Base-by-base conservation (phyloP, 1,139 yeast species). In the Protomyces lactucae-debilis region DNA sequence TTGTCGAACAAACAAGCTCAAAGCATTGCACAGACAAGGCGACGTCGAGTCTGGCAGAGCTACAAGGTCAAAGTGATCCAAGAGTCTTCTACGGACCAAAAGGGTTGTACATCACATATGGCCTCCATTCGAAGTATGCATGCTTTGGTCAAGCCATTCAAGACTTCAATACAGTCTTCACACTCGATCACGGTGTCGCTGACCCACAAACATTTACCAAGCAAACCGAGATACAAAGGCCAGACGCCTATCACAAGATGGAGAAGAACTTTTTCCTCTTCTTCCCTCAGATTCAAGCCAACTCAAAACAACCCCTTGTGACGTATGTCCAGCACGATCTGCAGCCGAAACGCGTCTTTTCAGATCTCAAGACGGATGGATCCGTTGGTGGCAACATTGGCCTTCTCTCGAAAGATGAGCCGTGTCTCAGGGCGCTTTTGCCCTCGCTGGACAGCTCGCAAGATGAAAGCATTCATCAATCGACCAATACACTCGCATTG, bases 241-340 rank as follows among this genome's bases (percentile, higher is more conserved):
- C 63, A 8, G 63, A 45, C 53, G 18, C 28, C 14, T 59, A 59
- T 21, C 51, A 43, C 32, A 28, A 10, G 9, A 59, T 59, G n/a
- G 63, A 59, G 53, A 59, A 59, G 63, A 59, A 59, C 32, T 59
- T 39, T 21, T 40, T 59, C 36, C 18, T 59, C 40, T 59, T 59
- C 53, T 59, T 46, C 28, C 52, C 40, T 28, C 9, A 12, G 2
- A 43, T 51, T 18, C 36, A 28, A 21, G 48, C 14, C 23, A 43
- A 18, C 9, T 12, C 25, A 3, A 43, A 43, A 43, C 14, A 18
- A 16, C 48, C 21, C 23, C 23, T 18, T 10, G 32, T 40, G 18
- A 10, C 35, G 2, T 59, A 52, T 25, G 57, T 55, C 12, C 63
- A 59, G 35, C 46, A 52, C 35, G 63, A 59, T 18, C n/a, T 59